Evolutionary conservation across 257 asterid species (phyloP).

Genomic region (Plectranthus barbatus): DNA sequence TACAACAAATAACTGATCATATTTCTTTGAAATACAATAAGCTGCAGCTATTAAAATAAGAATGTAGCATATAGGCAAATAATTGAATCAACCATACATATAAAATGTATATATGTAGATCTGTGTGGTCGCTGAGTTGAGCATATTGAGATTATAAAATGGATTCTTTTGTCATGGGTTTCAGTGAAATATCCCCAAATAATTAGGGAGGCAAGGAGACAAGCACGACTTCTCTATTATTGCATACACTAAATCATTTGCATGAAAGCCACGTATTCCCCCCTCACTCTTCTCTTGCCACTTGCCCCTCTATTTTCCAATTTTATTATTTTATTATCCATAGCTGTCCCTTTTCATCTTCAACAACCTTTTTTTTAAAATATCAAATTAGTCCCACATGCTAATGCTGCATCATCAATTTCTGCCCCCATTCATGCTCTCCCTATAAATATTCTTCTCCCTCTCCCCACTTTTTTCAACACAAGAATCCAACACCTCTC

Average conservation of each 20-base stretch:
- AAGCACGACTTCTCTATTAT: not conserved
- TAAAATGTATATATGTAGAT: not conserved
- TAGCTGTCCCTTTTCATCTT: not conserved
- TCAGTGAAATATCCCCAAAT: not conserved
- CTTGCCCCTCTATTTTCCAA: not conserved
- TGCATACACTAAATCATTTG: not conserved
- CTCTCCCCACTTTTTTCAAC: not conserved
- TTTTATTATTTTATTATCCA: not conserved
- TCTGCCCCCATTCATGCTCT: not conserved
- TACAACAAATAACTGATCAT: no score
- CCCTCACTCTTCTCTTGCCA: not conserved
- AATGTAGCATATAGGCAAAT: no score
- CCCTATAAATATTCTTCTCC: constrained; percentile 12
- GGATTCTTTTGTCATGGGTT: not conserved
- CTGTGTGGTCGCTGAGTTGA: not conserved
- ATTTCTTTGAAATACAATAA: no score
- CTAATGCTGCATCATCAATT: constrained; percentile 1
- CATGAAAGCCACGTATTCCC: constrained; percentile 17
- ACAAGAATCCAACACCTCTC: no score
- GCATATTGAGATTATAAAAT: not conserved
- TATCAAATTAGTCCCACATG: constrained; percentile 2
- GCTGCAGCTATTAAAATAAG: no score
- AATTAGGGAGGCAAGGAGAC: constrained; percentile 21
- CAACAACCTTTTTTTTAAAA: not conserved
- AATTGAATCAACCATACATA: not conserved